phyloP scores from a whole-genome alignment of 1,284 basidiomycete species.

The Austropuccinia psidii region DNA sequence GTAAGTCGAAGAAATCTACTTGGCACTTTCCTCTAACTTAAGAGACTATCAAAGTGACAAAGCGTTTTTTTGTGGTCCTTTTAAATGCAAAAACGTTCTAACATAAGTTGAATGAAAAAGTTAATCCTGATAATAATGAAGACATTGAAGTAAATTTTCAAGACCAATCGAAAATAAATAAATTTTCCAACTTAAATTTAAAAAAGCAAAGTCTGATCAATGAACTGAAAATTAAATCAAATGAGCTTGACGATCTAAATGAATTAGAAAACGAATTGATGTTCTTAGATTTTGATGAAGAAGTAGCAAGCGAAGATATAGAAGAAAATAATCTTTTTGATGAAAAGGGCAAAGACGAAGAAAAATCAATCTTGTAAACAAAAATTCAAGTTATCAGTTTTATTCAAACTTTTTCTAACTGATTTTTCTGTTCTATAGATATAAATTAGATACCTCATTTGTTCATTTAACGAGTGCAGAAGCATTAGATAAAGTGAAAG shows the following conservation, averaged over 20 bases:
- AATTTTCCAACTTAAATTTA: constrained; percentile 13
- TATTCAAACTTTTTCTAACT: not conserved
- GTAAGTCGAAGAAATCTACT: too few relatives aligned
- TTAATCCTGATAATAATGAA: too few relatives aligned
- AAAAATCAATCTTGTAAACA: constrained; percentile 15
- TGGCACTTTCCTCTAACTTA: too few relatives aligned
- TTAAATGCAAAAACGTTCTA: too few relatives aligned
- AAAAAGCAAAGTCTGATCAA: not conserved
- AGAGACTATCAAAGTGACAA: too few relatives aligned
- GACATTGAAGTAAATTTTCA: constrained; percentile 2
- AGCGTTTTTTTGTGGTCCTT: too few relatives aligned
- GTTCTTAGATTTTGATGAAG: not conserved
- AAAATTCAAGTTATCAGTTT: not conserved
- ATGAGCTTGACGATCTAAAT: constrained; percentile 4
- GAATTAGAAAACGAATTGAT: constrained; percentile 13
- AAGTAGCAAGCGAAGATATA: not conserved
- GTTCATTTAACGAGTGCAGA: constrained; percentile 2
- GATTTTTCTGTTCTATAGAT: not conserved
- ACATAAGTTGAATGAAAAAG: too few relatives aligned
- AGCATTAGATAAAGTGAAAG: not conserved
- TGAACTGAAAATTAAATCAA: not conserved
- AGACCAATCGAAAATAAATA: constrained; percentile 9
- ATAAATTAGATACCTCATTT: constrained; percentile 19
- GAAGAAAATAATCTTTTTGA: not conserved
- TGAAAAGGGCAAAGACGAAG: not conserved